Evolutionary conservation across 2,329 filamentous ascomycete genomes (phyloP).

Genomic region (Aspergillus alliaceus): DNA sequence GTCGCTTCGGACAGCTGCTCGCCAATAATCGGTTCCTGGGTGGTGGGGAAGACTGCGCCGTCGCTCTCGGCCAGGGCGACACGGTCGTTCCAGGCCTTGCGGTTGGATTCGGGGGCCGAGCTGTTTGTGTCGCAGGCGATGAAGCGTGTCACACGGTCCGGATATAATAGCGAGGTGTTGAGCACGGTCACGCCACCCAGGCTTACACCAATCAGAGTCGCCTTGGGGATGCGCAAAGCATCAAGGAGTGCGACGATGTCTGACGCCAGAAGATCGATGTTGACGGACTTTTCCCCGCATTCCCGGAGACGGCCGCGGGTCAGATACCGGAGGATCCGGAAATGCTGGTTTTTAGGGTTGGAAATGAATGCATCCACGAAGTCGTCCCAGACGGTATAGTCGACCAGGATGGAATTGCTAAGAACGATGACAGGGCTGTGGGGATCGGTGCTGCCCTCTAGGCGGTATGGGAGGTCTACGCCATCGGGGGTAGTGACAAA

Average conservation of each 20-base stretch:
- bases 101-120: constrained; percentile 70
- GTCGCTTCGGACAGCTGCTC: constrained; percentile 67
- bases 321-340: constrained; percentile 76
- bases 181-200: constrained; percentile 79
- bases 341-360: constrained; percentile 55
- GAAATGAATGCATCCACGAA: constrained; percentile 63
- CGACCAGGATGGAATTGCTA: constrained; percentile 77
- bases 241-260: constrained; percentile 68
- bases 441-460: constrained; percentile 70
- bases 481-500: constrained; percentile 69
- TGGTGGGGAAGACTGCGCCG: constrained; percentile 31
- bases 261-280: constrained; percentile 64
- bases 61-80: constrained; percentile 66
- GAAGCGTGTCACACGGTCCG: constrained; percentile 59
- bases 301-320: constrained; percentile 64
- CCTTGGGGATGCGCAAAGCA: constrained; percentile 66
- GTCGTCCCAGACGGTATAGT: constrained; percentile 77
- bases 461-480: constrained; percentile 67
- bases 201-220: constrained; percentile 73
- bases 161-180: constrained; percentile 68
- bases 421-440: constrained; percentile 72
- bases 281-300: constrained; percentile 48
- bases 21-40: constrained; percentile 59
- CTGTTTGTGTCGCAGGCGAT: constrained; percentile 79
- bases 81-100: constrained; percentile 75